Base-by-base conservation (phyloP, 345 rosid species). In the Chamaenerion angustifolium region DNA sequence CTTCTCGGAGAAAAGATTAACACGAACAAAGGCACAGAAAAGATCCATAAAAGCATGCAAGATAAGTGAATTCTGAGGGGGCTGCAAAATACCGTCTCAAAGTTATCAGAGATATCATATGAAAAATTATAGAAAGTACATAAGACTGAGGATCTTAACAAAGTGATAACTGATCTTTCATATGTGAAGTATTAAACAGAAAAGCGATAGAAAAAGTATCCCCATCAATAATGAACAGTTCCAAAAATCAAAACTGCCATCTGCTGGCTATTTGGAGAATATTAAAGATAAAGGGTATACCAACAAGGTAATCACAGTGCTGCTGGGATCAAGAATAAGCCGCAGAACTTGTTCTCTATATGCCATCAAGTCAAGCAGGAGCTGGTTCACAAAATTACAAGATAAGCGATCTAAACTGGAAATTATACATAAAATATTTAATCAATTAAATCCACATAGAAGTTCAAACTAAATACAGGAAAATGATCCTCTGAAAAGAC, bases 21-120 rank as follows among this genome's bases (percentile, higher is more conserved):
- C 98, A 40, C 90, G 94, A 53, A 84, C 85, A 54, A 92, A 92
- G 54, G 90, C 82, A 65, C 98, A 92, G 66, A 88, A 92, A 58
- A 92, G 88, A 77, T 88, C 98, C 98, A 92, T 92, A 69, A 92
- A 92, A 0, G 95, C 94, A 52, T 92, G 94, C 43, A 92, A 78
- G 59, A 92, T 87, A 55, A 92, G 95, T 11, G 96, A 92, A 72
- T 92, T 92, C 74, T 92, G 98, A 76, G 84, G 95, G 49, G 96
- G 96, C 98, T 92, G 98, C 88, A 82, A 80, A 76, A 77, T 59
- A 66, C 76, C 62, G 72, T 73, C 69, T 67, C 64, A n/a, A 67
- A 61, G 80, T 89, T 74, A 82, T 66, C 58, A 72, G 81, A 68
- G 68, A 72, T 75, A 63, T 65, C 65, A 71, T 61, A 63, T 10